phyloP scores from a whole-genome alignment of 768 basidiomycete species.

The Pseudohyphozyma bogoriensis region DNA sequence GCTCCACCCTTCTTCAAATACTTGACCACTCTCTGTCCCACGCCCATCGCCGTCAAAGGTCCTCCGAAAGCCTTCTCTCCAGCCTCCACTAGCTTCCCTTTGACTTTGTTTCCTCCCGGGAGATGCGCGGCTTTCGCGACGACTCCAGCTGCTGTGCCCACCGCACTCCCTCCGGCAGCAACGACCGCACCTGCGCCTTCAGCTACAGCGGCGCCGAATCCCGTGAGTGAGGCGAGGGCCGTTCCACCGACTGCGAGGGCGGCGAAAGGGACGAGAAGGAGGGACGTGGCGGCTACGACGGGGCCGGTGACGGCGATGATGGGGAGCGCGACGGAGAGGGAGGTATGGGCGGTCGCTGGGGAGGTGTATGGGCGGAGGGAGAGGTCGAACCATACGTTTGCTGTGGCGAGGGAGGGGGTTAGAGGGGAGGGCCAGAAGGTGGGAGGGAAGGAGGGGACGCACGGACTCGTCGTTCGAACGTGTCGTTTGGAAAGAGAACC shows the following conservation, averaged over 20 bases:
- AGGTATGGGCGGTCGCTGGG: slow-evolving; percentile 4
- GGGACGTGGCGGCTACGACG: slow-evolving; percentile 13
- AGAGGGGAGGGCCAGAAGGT: neutral
- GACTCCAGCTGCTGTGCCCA: neutral
- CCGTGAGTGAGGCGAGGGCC: slow-evolving; percentile 18
- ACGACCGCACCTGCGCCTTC: neutral
- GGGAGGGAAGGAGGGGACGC: neutral
- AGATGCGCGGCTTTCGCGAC: slow-evolving; percentile 12
- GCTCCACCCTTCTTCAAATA: slow-evolving; percentile 12
- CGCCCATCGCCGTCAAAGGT: no score
- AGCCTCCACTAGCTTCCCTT: slow-evolving; percentile 18
- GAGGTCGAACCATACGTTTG: slow-evolving; percentile 15
- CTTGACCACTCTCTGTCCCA: slow-evolving; percentile 12
- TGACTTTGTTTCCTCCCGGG: slow-evolving; percentile 14
- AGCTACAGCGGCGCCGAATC: slow-evolving; percentile 6
- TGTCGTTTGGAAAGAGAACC: slow-evolving; percentile 14
- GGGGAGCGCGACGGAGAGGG: slow-evolving; percentile 18
- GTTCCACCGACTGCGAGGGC: slow-evolving; percentile 17
- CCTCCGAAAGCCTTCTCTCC: slow-evolving; percentile 16
- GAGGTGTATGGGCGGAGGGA: slow-evolving; percentile 20
- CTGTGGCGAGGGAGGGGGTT: neutral
- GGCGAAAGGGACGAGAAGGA: slow-evolving; percentile 25
- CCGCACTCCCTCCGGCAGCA: neutral
- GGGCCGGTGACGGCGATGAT: slow-evolving; percentile 21
- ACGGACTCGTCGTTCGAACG: slow-evolving; percentile 23